Evolutionary conservation across 768 basidiomycete species (phyloP), one percentile per base, ranked within the genome.

Genomic region (Chalciporus sphaerocephalus): DNA sequence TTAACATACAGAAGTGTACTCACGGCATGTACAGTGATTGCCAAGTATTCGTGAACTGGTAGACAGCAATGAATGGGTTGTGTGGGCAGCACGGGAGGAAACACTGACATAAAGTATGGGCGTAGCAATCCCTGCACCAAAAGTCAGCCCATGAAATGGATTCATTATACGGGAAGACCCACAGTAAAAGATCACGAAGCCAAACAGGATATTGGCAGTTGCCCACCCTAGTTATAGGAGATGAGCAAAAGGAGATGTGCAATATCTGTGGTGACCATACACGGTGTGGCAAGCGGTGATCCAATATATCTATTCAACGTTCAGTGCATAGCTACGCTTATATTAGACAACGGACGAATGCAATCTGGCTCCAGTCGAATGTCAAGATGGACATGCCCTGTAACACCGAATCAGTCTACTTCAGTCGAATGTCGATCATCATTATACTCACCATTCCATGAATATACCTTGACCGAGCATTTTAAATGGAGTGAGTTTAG

Each of bases 331-430:
- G 21, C 45, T 13, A 17, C 9, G 7, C 22, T 18, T 1, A 17
- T 9, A 20, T 8, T 17, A 10, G 40, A 20, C 56, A 51, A 41
- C 57, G 56, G 20, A 61, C 63, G 38, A 27, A 67, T 58, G 65
- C 63, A 46, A 85, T 80, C 64, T 87, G 83, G 15, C 79, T 72
- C 88, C 88, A 92, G 57, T 91, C 88, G 59, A 92, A 87, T 34
- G 86, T 87, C 49, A 89, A 57, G 40, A 87, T 56, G 41, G 81
- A 81, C 83, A 88, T 87, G 22, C 81, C 81, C 65, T 65, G 17
- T 23, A 5, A 2, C 21, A 20, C 20, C 20, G 11, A 10, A 21
- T 36, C 15, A 45, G 6, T 9, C 4, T 33, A 44, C 18, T 18
- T 36, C 20, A 1, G 23, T 12, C 6, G 11, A 10, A 2, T 2